Conservation (phyloP, 306 rosid genomes). For the Lithocarpus polystachyus region DNA sequence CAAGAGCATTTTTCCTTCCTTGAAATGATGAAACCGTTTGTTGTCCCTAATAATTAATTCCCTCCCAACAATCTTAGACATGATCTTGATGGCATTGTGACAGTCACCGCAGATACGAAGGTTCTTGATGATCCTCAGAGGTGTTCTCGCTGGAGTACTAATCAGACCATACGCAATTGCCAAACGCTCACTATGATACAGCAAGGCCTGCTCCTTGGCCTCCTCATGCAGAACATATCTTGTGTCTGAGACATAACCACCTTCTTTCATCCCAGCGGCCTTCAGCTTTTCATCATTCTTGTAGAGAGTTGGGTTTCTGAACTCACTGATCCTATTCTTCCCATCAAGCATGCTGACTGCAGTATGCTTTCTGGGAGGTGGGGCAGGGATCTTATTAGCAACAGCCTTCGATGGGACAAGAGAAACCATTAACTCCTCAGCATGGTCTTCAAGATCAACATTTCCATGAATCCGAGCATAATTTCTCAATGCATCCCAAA, state of each 20-base stretch:
- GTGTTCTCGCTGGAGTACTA: slow-evolving; percentile 77
- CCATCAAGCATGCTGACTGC: slow-evolving; percentile 80
- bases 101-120: slow-evolving; percentile 84
- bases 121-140: slow-evolving; percentile 85
- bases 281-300: slow-evolving; percentile 78
- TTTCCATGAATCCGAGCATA: slow-evolving; percentile 83
- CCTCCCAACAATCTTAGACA: slow-evolving; percentile 85
- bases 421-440: slow-evolving; percentile 61
- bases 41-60: slow-evolving; percentile 76
- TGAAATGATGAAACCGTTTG: slow-evolving; percentile 86
- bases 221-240: slow-evolving; percentile 90
- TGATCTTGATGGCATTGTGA: slow-evolving; percentile 89
- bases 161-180: slow-evolving; percentile 89
- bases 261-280: slow-evolving; percentile 65
- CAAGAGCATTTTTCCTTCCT: slow-evolving; percentile 90
- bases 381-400: slow-evolving; percentile 59
- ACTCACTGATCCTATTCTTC: slow-evolving; percentile 60
- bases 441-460: slow-evolving; percentile 71
- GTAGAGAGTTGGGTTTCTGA: slow-evolving; percentile 69
- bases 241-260: slow-evolving; percentile 76
- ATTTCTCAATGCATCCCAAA: slow-evolving; percentile 62
- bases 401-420: slow-evolving; percentile 63
- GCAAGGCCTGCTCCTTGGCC: slow-evolving; percentile 91
- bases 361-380: slow-evolving; percentile 62
- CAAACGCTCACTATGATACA: slow-evolving; percentile 77